Percentiles rank a stretch among this genome's conserved stretches.
Evolutionary conservation across 73 alveolate genomes (phyloP).

Genomic region (Paramecium sexaurelia): DNA sequence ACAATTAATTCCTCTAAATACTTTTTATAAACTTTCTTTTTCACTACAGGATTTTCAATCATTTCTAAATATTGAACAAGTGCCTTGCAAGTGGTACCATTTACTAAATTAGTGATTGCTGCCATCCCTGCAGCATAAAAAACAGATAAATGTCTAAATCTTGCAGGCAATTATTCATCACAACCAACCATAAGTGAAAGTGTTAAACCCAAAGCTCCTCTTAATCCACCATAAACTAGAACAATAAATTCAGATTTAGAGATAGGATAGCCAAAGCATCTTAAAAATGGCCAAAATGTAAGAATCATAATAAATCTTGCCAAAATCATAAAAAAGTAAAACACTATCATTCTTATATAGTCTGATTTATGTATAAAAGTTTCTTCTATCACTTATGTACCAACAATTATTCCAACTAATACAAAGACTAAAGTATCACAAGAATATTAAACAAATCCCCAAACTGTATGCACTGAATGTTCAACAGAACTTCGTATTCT

Average conservation of each 20-base stretch:
- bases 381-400: conserved; percentile 60
- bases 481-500: conserved; percentile 67
- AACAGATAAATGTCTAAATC: conserved; percentile 61
- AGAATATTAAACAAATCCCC: conserved; percentile 64
- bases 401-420: conserved; percentile 72
- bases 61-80: conserved; percentile 59
- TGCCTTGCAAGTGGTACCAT: conserved; percentile 71
- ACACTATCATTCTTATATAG: conserved; percentile 64
- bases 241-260: conserved; percentile 55
- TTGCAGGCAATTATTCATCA: conserved; percentile 59
- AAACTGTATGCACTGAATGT: conserved; percentile 68
- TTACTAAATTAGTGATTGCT: conserved; percentile 69
- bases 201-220: conserved; percentile 79
- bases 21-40: conserved; percentile 52
- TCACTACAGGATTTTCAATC: conserved; percentile 60
- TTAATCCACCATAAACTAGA: conserved; percentile 71
- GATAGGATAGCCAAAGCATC: conserved; percentile 68
- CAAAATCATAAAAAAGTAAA: conserved; percentile 69
- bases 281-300: conserved; percentile 56
- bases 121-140: conserved; percentile 80
- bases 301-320: conserved; percentile 62
- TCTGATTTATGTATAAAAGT: conserved; percentile 66
- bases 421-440: conserved; percentile 74
- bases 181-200: conserved; percentile 71
- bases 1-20: conserved; percentile 46